Conservation (phyloP, 2,329 filamentous ascomycete genomes). For the Erysiphe neolycopersici region DNA sequence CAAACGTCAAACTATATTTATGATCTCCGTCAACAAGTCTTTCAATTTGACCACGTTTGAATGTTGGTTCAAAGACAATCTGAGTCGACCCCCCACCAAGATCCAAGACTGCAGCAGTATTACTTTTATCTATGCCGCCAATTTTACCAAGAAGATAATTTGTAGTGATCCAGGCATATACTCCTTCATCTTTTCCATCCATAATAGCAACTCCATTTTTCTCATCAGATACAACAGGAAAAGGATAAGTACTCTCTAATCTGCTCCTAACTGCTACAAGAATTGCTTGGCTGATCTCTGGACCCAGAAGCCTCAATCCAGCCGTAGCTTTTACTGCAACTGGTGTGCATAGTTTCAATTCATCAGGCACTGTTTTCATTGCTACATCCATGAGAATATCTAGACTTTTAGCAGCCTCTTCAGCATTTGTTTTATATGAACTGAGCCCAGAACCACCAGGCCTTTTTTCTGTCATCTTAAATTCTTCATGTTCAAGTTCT, state of each 20-base stretch:
- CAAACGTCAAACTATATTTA: slow-evolving; percentile 80
- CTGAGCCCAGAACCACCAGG: slow-evolving; percentile 51
- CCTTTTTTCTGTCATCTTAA: slow-evolving; percentile 76
- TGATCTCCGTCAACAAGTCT: slow-evolving; percentile 74
- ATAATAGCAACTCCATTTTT: slow-evolving; percentile 84
- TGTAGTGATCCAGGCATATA: slow-evolving; percentile 97
- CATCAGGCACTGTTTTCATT: slow-evolving; percentile 58
- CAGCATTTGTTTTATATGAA: slow-evolving; percentile 62
- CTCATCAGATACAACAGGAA: slow-evolving; percentile 70
- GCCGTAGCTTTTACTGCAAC: slow-evolving; percentile 96
- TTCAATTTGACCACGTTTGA: slow-evolving; percentile 28
- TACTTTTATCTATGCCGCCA: slow-evolving; percentile 65
- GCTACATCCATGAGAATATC: slow-evolving; percentile 73
- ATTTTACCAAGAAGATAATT: slow-evolving; percentile 98
- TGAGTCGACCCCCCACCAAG: slow-evolving; percentile 92
- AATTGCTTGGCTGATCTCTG: slow-evolving; percentile 58
- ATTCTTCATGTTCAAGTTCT: slow-evolving; percentile 75
- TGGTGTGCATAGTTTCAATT: slow-evolving; percentile 74
- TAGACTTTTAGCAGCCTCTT: slow-evolving; percentile 69
- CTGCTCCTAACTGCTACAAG: slow-evolving; percentile 59
- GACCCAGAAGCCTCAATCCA: slow-evolving; percentile 64
- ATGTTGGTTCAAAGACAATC: slow-evolving; percentile 94
- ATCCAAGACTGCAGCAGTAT: slow-evolving; percentile 86
- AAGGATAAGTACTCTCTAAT: slow-evolving; percentile 73
- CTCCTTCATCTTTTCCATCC: slow-evolving; percentile 90